Evolutionary conservation across 83 land plant genomes (phyloP).

Genomic region (Picea abies): DNA sequence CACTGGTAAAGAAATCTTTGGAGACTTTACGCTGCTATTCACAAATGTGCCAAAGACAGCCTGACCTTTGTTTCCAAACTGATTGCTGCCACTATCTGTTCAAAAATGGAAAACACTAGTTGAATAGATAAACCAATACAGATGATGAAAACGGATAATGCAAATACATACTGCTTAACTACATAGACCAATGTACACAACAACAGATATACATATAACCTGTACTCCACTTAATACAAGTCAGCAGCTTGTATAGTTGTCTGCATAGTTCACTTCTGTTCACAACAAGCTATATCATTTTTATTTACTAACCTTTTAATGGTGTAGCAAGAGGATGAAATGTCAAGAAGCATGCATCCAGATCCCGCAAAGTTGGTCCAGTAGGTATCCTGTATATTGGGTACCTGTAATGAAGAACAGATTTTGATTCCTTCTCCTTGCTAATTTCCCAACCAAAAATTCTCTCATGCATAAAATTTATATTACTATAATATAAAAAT

Average conservation of each 20-base stretch:
- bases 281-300: background rate
- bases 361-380: no score
- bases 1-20: slow-evolving; percentile 38
- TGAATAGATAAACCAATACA: no score
- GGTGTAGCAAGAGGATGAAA: no score
- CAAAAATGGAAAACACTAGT: background rate
- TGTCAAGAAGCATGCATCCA: no score
- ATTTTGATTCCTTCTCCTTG: background rate
- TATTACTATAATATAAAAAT: background rate
- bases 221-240: background rate
- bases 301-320: no score
- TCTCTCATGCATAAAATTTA: background rate
- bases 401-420: background rate
- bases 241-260: no score
- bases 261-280: background rate
- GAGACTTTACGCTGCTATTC: slow-evolving; percentile 19
- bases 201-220: no score
- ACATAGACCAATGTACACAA: no score
- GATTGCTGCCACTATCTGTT: background rate
- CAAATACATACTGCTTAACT: background rate
- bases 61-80: background rate
- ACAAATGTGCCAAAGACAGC: background rate
- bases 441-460: background rate
- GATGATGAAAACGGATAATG: background rate
- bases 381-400: no score